Percentiles rank a stretch among this genome's conserved stretches.
These are phyloP conservation scores for Chytridium lagenaria DNA, from an alignment of 371 early-diverging fungal species.

Conservation along the genomic window DNA sequence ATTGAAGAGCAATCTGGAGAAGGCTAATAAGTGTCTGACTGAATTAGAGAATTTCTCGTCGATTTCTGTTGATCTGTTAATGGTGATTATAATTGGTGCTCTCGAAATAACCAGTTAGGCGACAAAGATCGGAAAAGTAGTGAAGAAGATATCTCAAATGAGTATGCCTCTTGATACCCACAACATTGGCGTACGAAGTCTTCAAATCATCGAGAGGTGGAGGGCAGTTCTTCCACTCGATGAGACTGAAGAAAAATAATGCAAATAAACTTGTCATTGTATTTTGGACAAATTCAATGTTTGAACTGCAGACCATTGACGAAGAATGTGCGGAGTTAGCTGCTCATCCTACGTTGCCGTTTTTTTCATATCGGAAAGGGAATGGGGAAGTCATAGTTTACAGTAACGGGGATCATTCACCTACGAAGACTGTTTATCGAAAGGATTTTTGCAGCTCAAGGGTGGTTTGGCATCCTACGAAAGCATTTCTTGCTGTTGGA, in stretches of 20 bases:
- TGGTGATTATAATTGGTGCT: neutral
- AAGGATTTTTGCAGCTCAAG: neutral
- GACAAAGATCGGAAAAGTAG: conserved; percentile 37
- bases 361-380: neutral
- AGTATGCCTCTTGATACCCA: conserved; percentile 15
- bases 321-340: neutral
- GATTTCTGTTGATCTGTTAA: neutral
- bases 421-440: neutral
- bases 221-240: conserved; percentile 3
- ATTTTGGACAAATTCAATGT: neutral
- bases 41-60: neutral
- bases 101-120: conserved; percentile 6
- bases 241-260: neutral
- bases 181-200: conserved; percentile 22
- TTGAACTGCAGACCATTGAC: neutral
- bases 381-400: neutral
- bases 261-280: neutral
- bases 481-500: conserved; percentile 24
- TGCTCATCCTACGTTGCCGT: neutral
- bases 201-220: conserved; percentile 31
- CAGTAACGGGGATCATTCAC: neutral
- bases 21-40: neutral
- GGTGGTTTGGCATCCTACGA: conserved; percentile 32
- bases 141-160: conserved; percentile 31
- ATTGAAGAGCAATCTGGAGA: neutral